A percentile compares a stretch with the other conserved stretches of the same genome.
Evolutionary conservation across 768 basidiomycete species (phyloP).

Genomic region (Lyophyllum atratum): DNA sequence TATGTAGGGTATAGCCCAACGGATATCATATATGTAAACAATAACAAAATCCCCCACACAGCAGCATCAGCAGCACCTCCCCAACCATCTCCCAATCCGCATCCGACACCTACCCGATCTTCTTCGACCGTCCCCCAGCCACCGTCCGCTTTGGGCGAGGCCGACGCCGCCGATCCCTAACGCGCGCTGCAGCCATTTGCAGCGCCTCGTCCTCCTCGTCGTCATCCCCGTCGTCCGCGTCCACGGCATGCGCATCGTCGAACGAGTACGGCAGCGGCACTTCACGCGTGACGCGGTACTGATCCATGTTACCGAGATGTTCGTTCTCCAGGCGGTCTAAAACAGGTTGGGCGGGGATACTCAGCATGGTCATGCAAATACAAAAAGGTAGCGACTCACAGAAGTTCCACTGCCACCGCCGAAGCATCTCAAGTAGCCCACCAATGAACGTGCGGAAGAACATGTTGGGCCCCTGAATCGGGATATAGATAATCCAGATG

Average conservation of each 20-base stretch:
- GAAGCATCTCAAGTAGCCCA: slow-evolving; percentile 72
- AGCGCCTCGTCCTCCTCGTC: slow-evolving; percentile 22
- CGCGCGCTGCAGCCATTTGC: not conserved
- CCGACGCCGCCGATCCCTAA: not conserved
- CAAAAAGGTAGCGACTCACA: slow-evolving; percentile 50
- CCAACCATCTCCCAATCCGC: not conserved
- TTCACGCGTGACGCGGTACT: slow-evolving; percentile 86
- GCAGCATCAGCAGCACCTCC: not conserved
- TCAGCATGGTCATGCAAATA: not conserved
- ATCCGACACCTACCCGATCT: not conserved
- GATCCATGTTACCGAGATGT: slow-evolving; percentile 91
- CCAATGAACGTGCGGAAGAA: slow-evolving; percentile 66
- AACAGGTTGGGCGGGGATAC: not conserved
- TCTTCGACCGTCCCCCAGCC: not conserved
- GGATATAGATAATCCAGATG: slow-evolving; percentile 80
- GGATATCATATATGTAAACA: not conserved
- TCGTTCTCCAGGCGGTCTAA: slow-evolving; percentile 86
- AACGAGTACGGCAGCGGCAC: slow-evolving; percentile 80
- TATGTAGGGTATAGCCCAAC: not conserved
- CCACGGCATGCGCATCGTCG: slow-evolving; percentile 50
- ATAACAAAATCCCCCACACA: not conserved
- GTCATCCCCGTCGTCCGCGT: slow-evolving; percentile 43
- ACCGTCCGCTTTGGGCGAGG: not conserved
- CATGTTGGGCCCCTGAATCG: slow-evolving; percentile 44
- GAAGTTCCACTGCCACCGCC: slow-evolving; percentile 92